phyloP scores from a whole-genome alignment of 2,329 filamentous ascomycete genomes.

The Phaeosphaeria sp. region DNA sequence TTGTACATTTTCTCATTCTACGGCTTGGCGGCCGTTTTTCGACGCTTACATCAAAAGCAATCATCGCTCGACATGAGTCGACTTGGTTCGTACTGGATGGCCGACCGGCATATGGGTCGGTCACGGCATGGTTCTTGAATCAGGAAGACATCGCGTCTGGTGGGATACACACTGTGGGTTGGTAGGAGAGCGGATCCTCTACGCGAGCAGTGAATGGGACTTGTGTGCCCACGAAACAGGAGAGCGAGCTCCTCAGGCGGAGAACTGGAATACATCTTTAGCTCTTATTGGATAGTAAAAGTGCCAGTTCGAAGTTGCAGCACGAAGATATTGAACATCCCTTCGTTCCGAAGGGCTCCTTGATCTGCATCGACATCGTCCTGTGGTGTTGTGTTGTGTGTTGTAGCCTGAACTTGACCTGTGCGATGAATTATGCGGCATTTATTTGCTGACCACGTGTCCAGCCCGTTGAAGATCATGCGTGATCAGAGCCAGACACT shows the following conservation, averaged over 20 bases:
- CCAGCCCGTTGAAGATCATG: no score
- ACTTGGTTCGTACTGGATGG: slow-evolving; percentile 44
- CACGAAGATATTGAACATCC: slow-evolving; percentile 26
- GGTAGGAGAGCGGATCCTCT: slow-evolving; percentile 39
- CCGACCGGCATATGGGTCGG: slow-evolving; percentile 43
- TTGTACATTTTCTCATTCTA: slow-evolving; percentile 49
- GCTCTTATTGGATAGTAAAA: slow-evolving; percentile 8
- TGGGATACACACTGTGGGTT: slow-evolving; percentile 40
- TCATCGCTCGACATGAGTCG: slow-evolving; percentile 46
- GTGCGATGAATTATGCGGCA: no score
- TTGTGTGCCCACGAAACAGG: slow-evolving; percentile 24
- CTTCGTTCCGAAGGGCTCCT: slow-evolving; percentile 29
- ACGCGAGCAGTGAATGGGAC: slow-evolving; percentile 43
- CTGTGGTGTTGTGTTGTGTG: not conserved
- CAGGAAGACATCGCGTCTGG: slow-evolving; percentile 43
- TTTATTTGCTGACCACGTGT: no score
- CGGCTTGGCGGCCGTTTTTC: slow-evolving; percentile 47
- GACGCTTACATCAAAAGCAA: slow-evolving; percentile 47
- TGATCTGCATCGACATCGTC: slow-evolving; percentile 2
- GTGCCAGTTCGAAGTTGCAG: slow-evolving; percentile 17
- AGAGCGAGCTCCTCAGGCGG: slow-evolving; percentile 28
- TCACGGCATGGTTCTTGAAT: slow-evolving; percentile 43
- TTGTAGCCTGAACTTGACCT: not conserved
- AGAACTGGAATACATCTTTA: slow-evolving; percentile 12
- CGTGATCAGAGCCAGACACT: no score